Evolutionary conservation across 192 early-diverging fungal species (phyloP).

Genomic region (Coemansia sp.): DNA sequence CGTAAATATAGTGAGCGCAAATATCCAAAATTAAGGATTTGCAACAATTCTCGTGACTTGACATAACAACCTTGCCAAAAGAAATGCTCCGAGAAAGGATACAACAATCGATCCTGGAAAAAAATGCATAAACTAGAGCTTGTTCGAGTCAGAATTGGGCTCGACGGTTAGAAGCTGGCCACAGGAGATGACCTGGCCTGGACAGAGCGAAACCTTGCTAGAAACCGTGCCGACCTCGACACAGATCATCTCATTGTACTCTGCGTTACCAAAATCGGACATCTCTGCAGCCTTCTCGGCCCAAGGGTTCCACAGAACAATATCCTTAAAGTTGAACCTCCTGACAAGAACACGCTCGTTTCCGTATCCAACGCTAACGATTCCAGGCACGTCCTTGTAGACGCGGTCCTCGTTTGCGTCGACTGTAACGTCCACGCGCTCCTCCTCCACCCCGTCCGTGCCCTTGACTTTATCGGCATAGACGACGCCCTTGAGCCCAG

Average conservation of each 20-base stretch:
- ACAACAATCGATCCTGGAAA: background rate
- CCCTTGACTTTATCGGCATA: constrained; percentile 75
- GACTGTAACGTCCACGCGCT: constrained; percentile 59
- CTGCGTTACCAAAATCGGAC: constrained; percentile 86
- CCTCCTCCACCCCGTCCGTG: constrained; percentile 45
- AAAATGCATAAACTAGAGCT: background rate
- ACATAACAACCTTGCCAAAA: background rate
- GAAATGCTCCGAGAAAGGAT: too few relatives aligned
- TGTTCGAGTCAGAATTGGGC: background rate
- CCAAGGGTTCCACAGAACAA: constrained; percentile 97
- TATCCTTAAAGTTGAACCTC: constrained; percentile 53
- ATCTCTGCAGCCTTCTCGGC: constrained; percentile 82
- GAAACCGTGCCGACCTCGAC: constrained; percentile 82
- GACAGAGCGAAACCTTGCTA: constrained; percentile 60
- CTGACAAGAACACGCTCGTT: constrained; percentile 22
- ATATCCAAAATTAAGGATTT: too few relatives aligned
- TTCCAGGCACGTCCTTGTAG: constrained; percentile 65
- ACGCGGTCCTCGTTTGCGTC: constrained; percentile 81
- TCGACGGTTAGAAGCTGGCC: constrained; percentile 62
- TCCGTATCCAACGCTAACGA: constrained; percentile 36
- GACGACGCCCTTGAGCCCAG: constrained; percentile 60
- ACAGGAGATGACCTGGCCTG: constrained; percentile 70
- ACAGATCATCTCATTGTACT: constrained; percentile 87
- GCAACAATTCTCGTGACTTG: too few relatives aligned
- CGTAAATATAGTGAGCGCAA: too few relatives aligned